These are phyloP conservation scores for Henckelia pumila DNA, from an alignment of 257 asterid genomes.

Conservation along the genomic window DNA sequence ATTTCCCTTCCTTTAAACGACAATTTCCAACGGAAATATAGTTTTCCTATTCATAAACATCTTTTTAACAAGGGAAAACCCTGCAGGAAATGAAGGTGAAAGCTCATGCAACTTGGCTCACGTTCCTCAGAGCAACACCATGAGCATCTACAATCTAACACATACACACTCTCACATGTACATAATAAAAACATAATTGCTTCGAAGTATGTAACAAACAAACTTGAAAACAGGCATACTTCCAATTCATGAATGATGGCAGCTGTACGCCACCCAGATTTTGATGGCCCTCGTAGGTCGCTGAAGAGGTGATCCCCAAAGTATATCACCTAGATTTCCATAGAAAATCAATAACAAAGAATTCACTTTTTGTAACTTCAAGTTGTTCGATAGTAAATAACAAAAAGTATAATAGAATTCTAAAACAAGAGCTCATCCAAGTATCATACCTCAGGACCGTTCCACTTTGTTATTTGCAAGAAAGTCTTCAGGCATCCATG, in stretches of 20 bases:
- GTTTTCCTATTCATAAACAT: background rate
- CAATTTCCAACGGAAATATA: no score
- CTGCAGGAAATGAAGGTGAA: background rate
- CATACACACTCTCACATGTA: background rate
- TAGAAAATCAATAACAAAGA: constrained; percentile 17
- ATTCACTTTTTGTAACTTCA: background rate
- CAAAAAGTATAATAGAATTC: constrained; percentile 10
- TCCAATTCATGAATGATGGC: constrained; percentile 93
- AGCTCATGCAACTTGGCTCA: background rate
- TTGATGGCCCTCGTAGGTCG: constrained; percentile 96
- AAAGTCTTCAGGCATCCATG: constrained; percentile 92
- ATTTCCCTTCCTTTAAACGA: background rate
- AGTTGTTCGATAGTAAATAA: constrained; percentile 15
- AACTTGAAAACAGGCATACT: constrained; percentile 38
- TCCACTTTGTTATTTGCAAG: constrained; percentile 95
- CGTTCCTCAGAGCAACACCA: background rate
- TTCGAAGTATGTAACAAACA: background rate
- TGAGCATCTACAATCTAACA: constrained; percentile 2
- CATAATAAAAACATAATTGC: background rate
- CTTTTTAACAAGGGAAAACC: background rate
- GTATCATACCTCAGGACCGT: constrained; percentile 82
- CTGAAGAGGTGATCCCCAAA: constrained; percentile 98
- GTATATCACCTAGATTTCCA: constrained; percentile 71
- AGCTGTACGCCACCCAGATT: constrained; percentile 98
- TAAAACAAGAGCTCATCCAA: constrained; percentile 18